Conservation (phyloP, 495 filamentous ascomycete genomes). For the Emericellopsis terricola region DNA sequence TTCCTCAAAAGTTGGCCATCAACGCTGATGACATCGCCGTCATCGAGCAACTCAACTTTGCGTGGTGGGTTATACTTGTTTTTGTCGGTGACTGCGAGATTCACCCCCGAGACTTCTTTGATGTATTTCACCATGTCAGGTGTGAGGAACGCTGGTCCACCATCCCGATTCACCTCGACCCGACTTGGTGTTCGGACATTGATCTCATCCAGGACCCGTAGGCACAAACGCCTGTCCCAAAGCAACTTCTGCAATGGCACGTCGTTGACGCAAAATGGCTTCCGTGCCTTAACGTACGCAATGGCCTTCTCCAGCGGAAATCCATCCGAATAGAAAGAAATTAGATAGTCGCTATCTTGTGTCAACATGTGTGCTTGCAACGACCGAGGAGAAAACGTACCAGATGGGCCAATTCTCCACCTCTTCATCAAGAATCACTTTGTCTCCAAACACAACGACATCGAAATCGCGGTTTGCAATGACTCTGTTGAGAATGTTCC, state of each 20-base stretch:
- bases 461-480: slow-evolving; percentile 87
- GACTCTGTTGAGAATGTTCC: slow-evolving; percentile 84
- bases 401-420: slow-evolving; percentile 60
- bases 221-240: slow-evolving; percentile 85
- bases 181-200: slow-evolving; percentile 75
- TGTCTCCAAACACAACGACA: slow-evolving; percentile 93
- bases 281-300: slow-evolving; percentile 75
- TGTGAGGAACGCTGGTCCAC: slow-evolving; percentile 63
- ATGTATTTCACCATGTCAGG: slow-evolving; percentile 62
- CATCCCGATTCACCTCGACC: slow-evolving; percentile 88
- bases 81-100: slow-evolving; percentile 55
- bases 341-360: slow-evolving; percentile 90
- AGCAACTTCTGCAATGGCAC: slow-evolving; percentile 94
- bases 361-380: slow-evolving; percentile 4
- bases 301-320: slow-evolving; percentile 97
- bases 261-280: slow-evolving; percentile 95
- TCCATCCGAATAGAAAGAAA: slow-evolving; percentile 94
- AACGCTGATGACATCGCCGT: slow-evolving; percentile 72
- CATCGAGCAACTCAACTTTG: slow-evolving; percentile 66
- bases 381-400: slow-evolving; percentile 9
- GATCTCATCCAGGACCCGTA: slow-evolving; percentile 74
- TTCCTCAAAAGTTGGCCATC: slow-evolving; percentile 71
- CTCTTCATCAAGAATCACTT: slow-evolving; percentile 88
- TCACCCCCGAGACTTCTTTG: slow-evolving; percentile 60
- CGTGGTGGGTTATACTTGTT: slow-evolving; percentile 44